Base-by-base conservation (phyloP, 2,329 filamentous ascomycete species). In the Chaetomium globosum region DNA sequence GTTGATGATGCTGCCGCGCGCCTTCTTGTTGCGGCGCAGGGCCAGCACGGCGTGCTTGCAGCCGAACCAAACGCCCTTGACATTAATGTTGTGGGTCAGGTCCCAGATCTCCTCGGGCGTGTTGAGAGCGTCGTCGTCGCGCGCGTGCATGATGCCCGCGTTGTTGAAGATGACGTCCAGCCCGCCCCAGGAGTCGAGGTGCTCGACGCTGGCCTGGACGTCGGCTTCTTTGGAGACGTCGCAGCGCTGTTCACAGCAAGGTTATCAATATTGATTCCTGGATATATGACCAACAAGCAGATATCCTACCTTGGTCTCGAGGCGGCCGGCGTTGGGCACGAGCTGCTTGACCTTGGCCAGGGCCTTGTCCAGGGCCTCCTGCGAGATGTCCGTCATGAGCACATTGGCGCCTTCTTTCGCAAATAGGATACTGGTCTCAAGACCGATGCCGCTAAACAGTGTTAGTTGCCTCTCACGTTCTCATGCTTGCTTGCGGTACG, bases 11-110 rank as follows among this genome's bases (percentile, higher is more conserved):
- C 89, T 92, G 59, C 87, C 91, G 72, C 84, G 86, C 53, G 82
- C 86, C 87, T 97, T 97, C 63, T 85, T 85, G 82, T 96, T 83
- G 72, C 87, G 88, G 70, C 93, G 89, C 73, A 97, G 83, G 53
- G 91, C 86, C 59, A 94, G 82, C 31, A 97, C 88, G 7, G 93
- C 92, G 77, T 97, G 92, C 84, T 97, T 97, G 85, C 88, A 89
- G 67, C 93, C 93, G 77, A 87, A 97, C 93, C 93, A 97, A n/a
- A 97, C 93, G 52, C 93, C 93, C 85, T 97, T 97, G 78, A 97
- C 93, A 78, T 97, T 97, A 82, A 97, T 96, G 76, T 87, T 88
- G 68, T 96, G 92, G 4, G 93, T 97, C 71, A 96, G 81, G 74
- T 97, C 92, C 93, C 93, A 97, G 81, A 97, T 93, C 73, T 87